Evolutionary conservation across 2,329 filamentous ascomycete species (phyloP), one percentile per base, ranked within the genome.

Genomic region (Diaporthe citri): DNA sequence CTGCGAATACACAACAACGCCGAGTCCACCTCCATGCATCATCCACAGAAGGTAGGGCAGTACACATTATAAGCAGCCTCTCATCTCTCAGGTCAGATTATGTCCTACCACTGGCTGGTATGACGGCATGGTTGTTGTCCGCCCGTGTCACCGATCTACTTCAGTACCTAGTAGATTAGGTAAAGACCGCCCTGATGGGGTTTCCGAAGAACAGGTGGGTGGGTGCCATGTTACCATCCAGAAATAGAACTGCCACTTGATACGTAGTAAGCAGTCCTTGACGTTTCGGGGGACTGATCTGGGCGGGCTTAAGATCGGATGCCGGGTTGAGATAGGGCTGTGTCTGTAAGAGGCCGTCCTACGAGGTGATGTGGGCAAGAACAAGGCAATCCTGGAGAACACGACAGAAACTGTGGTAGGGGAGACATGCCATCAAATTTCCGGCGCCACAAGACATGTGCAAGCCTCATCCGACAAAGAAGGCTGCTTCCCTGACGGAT

Each of bases 191-290:
- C 34, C 48, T 55, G 48, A 31, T 22, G 22, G 64, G 17, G 12
- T 9, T 55, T 52, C 48, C 34, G n/a, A 52, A 69, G 34, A 69
- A 69, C 48, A 69, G 34, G 34, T 55, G 64, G 64, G 46, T 55
- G 48, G 34, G 46, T 67, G 34, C 22, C 64, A 66, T 28, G 13
- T 39, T 12, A 3, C 31, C 31, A 20, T 2, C 46, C 46, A 67
- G 64, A 52, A 67, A 67, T 67, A 67, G 64, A 52, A 52, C 31
- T 39, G 31, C 34, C 64, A 52, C 22, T 39, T 28, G 20, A 8
- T 9, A 51, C 25, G 8, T 4, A 52, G 28, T 34, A 34, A 52
- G 62, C 62, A 34, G 62, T 52, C 28, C 12, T 51, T 39, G n/a
- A 51, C 22, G 20, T 52, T 67, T 36, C 22, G 43, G 62, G 31